Evolutionary conservation across 2,329 filamentous ascomycete genomes (phyloP), one percentile per base, ranked within the genome.

Genomic region (Elsinoe arachidis): DNA sequence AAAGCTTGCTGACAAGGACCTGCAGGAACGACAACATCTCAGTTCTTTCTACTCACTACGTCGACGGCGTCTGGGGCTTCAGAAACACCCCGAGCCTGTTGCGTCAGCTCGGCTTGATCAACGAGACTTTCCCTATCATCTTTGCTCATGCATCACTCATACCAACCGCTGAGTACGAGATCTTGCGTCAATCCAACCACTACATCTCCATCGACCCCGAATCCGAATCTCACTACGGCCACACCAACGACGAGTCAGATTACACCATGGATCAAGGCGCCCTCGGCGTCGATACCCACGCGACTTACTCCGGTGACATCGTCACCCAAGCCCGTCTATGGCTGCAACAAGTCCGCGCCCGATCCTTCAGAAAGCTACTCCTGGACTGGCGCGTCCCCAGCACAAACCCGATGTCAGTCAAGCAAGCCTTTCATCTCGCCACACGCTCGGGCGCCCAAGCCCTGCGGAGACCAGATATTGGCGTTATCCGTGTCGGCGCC

Each of bases 211-310:
- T 79, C 58, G 83, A 81, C 0, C 79, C 80, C 1, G 81, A 84
- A 63, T 80, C 78, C 0, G 80, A 83, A 62, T 76, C 80, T 72
- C 78, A 81, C 64, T 82, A 77, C 65, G 80, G 80, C n/a, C 78
- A 80, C 62, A 70, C 68, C 0, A 77, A 82, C 58, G 71, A 72
- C 1, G 63, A 67, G 37, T 72, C 69, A 15, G 71, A 76, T 55
- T 64, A 71, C 7, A 69, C 77, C 26, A 73, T 73, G 26, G 79
- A 83, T 62, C 78, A 82, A 60, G 74, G 73, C 1, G 67, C 78
- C 1, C 71, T 83, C 0, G 80, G 80, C 2, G 70, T 82, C 9
- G 79, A 83, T 63, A 81, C 78, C 0, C 76, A 80, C 62, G 76
- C 78, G 59, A 77, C 77, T 9, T 81, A 74, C 64, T 77, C 74